phyloP scores from a whole-genome alignment of 225 moss, liverwort and hornwort genomes.

The Takakia lepidozioides region DNA sequence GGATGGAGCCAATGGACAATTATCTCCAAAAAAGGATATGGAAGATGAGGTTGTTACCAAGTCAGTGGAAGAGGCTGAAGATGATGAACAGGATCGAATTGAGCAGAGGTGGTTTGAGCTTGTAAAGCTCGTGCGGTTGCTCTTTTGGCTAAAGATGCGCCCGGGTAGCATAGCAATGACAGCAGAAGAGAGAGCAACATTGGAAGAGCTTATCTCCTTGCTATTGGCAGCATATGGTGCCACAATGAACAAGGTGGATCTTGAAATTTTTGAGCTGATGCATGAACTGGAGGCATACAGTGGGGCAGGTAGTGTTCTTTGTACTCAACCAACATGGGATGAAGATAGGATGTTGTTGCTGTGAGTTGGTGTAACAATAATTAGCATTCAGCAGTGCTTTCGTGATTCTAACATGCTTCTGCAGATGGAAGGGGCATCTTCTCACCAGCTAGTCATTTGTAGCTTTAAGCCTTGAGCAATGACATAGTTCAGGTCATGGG shows the following conservation, averaged over 20 bases:
- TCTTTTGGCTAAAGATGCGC: constrained; percentile 60
- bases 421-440: no score
- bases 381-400: no score
- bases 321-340: no score
- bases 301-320: constrained; percentile 66
- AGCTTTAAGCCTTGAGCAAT: no score
- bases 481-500: no score
- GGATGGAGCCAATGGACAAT: no score
- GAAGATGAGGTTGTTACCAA: no score
- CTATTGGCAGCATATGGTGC: constrained; percentile 86
- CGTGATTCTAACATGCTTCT: no score
- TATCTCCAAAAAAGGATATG: no score
- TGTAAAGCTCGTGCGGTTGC: constrained; percentile 68
- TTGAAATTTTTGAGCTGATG: constrained; percentile 70
- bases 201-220: constrained; percentile 67
- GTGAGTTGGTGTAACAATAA: no score
- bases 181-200: constrained; percentile 25
- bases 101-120: constrained; percentile 46
- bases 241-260: constrained; percentile 53
- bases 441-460: no score
- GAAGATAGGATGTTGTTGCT: no score
- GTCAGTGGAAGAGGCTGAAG: background rate
- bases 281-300: constrained; percentile 68
- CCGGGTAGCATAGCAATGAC: constrained; percentile 13
- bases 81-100: background rate